A percentile compares a stretch with the other conserved stretches of the same genome.
Conservation (phyloP, 768 basidiomycete genomes). For the Clitopilus passeckerianus region DNA sequence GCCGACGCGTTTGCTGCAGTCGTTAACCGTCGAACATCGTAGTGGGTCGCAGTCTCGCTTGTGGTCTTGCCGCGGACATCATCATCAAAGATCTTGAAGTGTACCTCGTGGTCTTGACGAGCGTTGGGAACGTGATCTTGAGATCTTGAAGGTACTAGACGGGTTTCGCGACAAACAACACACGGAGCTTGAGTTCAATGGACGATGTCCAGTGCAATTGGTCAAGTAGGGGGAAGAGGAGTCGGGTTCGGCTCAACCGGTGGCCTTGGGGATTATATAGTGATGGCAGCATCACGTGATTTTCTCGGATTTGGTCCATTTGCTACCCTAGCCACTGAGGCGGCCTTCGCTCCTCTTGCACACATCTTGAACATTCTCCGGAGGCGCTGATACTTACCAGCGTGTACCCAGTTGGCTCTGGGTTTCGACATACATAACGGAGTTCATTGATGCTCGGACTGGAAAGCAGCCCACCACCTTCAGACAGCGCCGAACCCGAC, state of each 20-base stretch:
- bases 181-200: neutral
- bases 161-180: neutral
- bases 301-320: neutral
- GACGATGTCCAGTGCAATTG: neutral
- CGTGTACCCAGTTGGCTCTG: neutral
- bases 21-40: neutral
- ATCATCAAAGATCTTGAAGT: neutral
- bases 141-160: neutral
- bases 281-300: neutral
- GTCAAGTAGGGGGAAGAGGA: neutral
- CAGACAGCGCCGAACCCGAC: conserved; percentile 5
- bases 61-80: neutral
- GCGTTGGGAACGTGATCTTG: neutral
- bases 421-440: neutral
- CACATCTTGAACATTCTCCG: neutral
- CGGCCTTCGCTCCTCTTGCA: neutral
- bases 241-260: neutral
- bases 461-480: conserved; percentile 6
- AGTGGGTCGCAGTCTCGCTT: neutral
- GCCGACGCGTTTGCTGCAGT: neutral
- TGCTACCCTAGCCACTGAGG: neutral
- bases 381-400: neutral
- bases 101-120: neutral
- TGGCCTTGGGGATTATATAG: neutral
- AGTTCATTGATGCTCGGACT: conserved; percentile 11